Percentiles rank a stretch among this genome's conserved stretches.
Conservation (phyloP, 163 green algal genomes). For the Chlamydomonas reinhardtii region DNA sequence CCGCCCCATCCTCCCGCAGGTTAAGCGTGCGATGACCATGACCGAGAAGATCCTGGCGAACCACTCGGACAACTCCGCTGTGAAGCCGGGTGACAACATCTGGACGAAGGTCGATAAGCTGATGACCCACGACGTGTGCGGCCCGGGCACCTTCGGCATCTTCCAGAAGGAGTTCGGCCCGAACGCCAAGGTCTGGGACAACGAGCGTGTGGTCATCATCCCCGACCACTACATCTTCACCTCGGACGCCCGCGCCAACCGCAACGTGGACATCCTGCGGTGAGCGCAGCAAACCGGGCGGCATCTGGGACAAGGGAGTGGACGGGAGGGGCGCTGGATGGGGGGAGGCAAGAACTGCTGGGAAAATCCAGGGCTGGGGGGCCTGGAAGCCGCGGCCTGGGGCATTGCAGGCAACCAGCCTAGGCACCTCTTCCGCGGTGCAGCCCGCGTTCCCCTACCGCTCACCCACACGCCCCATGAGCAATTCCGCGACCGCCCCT, state of each 20-base stretch:
- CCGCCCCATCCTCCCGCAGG: slow-evolving; percentile 28
- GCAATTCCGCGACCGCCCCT: too few relatives aligned
- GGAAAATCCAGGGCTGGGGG: too few relatives aligned
- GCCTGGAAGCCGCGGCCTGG: too few relatives aligned
- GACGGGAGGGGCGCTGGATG: not conserved
- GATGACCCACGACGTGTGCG: slow-evolving; percentile 97
- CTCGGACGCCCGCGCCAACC: slow-evolving; percentile 92
- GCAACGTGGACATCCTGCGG: slow-evolving; percentile 97
- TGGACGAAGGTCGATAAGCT: slow-evolving; percentile 96
- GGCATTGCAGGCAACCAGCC: too few relatives aligned
- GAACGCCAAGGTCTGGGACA: slow-evolving; percentile 94
- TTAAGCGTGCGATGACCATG: slow-evolving; percentile 90
- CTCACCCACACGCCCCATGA: too few relatives aligned
- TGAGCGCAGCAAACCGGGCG: slow-evolving; percentile 3
- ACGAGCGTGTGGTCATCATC: slow-evolving; percentile 94
- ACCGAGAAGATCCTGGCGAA: slow-evolving; percentile 97
- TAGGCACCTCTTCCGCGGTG: too few relatives aligned
- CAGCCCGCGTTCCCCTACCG: too few relatives aligned
- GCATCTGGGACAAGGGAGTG: not conserved
- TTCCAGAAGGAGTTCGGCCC: slow-evolving; percentile 97
- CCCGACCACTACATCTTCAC: slow-evolving; percentile 99
- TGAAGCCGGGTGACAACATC: slow-evolving; percentile 94
- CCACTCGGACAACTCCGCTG: slow-evolving; percentile 75
- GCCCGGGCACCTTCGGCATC: slow-evolving; percentile 96
- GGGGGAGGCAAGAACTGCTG: not conserved